A percentile compares a stretch with the other conserved stretches of the same genome.
Conservation (phyloP, 441 rosid genomes). For the Brassica hybrid region DNA sequence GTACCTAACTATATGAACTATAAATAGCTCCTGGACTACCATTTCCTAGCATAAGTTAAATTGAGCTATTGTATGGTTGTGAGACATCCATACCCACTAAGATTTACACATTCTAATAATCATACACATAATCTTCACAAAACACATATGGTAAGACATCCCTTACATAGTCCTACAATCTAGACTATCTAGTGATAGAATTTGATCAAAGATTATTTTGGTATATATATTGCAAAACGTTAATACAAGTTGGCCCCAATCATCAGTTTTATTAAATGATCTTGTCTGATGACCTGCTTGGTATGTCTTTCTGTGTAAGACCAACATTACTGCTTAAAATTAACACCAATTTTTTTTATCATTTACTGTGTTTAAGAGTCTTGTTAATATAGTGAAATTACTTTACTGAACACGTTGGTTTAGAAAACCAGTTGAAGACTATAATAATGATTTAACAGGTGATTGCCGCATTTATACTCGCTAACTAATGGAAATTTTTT, state of each 20-base stretch:
- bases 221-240: neutral
- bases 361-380: neutral
- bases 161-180: neutral
- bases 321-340: neutral
- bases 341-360: neutral
- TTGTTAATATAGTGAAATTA: neutral
- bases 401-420: constrained; percentile 6
- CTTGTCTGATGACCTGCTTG: constrained; percentile 7
- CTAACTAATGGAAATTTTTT: neutral
- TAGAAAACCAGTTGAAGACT: neutral
- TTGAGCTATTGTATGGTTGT: neutral
- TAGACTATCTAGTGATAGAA: neutral
- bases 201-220: neutral
- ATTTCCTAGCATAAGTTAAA: too few relatives aligned
- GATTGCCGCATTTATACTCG: constrained; percentile 24
- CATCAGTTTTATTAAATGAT: constrained; percentile 7
- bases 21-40: neutral
- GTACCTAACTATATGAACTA: neutral
- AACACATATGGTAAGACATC: neutral
- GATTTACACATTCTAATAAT: neutral
- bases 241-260: constrained; percentile 8
- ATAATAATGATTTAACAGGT: constrained; percentile 23
- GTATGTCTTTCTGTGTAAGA: neutral
- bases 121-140: neutral
- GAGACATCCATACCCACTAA: neutral